These are phyloP conservation scores for Paraphoma chrysanthemicola DNA, from an alignment of 2,329 filamentous ascomycete genomes.

Conservation along the genomic window DNA sequence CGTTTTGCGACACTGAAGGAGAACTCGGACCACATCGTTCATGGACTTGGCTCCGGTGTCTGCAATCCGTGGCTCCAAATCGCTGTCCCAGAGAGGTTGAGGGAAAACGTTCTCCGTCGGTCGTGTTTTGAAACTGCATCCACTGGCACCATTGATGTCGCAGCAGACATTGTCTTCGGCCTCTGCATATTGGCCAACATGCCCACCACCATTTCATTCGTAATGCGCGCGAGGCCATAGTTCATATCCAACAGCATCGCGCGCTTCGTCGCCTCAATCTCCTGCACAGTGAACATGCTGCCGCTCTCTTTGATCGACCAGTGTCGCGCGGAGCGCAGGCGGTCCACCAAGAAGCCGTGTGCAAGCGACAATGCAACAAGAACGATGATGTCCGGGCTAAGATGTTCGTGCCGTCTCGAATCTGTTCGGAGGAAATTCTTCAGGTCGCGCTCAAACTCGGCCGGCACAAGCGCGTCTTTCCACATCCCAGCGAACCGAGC, in stretches of 20 bases:
- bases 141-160: background rate
- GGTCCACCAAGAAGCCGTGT: slow-evolving; percentile 43
- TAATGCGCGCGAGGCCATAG: slow-evolving; percentile 46
- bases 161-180: slow-evolving; percentile 3
- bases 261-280: slow-evolving; percentile 43
- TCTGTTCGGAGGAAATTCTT: slow-evolving; percentile 22
- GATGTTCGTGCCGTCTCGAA: slow-evolving; percentile 12
- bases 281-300: slow-evolving; percentile 30
- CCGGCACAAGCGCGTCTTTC: slow-evolving; percentile 31
- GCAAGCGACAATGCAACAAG: slow-evolving; percentile 46
- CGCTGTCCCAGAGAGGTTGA: slow-evolving; percentile 35
- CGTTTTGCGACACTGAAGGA: too few species aligned
- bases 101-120: slow-evolving; percentile 31
- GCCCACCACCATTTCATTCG: slow-evolving; percentile 37
- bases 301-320: slow-evolving; percentile 41
- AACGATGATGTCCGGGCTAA: slow-evolving; percentile 43
- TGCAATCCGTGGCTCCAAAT: slow-evolving; percentile 43
- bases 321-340: slow-evolving; percentile 34
- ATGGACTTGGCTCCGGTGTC: slow-evolving; percentile 51
- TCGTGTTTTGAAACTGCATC: slow-evolving; percentile 10
- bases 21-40: slow-evolving; percentile 3
- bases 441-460: slow-evolving; percentile 18
- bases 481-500: slow-evolving; percentile 40
- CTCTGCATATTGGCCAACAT: slow-evolving; percentile 42
- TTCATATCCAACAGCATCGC: slow-evolving; percentile 47